Evolutionary conservation across 2,329 filamentous ascomycete species (phyloP).

Genomic region (Pseudohalonectria lignicola): DNA sequence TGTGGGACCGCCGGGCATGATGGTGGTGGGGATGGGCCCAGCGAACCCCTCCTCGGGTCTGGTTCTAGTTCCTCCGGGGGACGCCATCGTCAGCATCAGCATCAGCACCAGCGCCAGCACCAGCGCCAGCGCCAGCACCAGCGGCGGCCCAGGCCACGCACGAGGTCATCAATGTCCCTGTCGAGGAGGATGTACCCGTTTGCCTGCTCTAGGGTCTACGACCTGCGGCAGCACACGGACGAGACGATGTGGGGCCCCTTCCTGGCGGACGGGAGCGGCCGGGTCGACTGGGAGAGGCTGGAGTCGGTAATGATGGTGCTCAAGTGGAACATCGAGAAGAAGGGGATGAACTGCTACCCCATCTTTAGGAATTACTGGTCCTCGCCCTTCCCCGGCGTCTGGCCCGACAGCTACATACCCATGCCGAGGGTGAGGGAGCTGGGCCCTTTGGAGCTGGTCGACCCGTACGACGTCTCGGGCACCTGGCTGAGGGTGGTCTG

Average conservation of each 20-base stretch:
- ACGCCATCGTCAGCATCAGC: no score
- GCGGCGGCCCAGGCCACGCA: conserved; percentile 17
- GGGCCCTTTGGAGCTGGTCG: conserved; percentile 37
- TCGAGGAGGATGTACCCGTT: conserved; percentile 48
- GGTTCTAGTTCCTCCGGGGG: no score
- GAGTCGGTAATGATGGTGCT: conserved; percentile 61
- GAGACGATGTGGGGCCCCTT: conserved; percentile 63
- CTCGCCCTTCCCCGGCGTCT: conserved; percentile 43
- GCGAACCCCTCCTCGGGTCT: no score
- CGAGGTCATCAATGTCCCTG: conserved; percentile 21
- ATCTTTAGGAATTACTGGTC: conserved; percentile 44
- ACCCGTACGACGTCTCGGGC: conserved; percentile 63
- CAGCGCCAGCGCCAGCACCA: no score
- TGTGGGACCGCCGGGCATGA: no score
- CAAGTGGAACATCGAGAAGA: conserved; percentile 46
- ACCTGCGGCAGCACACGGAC: conserved; percentile 56
- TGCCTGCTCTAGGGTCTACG: conserved; percentile 62
- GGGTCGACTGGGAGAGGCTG: conserved; percentile 70
- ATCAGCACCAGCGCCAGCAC: no score
- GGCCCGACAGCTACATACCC: conserved; percentile 35
- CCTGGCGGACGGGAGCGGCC: conserved; percentile 45
- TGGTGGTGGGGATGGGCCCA: no score
- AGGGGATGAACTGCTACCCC: conserved; percentile 28
- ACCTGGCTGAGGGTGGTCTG: conserved; percentile 57
- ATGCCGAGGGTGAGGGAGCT: conserved; percentile 21